Base-by-base conservation (phyloP, 2,329 filamentous ascomycete species). In the Fusarium proliferatum region DNA sequence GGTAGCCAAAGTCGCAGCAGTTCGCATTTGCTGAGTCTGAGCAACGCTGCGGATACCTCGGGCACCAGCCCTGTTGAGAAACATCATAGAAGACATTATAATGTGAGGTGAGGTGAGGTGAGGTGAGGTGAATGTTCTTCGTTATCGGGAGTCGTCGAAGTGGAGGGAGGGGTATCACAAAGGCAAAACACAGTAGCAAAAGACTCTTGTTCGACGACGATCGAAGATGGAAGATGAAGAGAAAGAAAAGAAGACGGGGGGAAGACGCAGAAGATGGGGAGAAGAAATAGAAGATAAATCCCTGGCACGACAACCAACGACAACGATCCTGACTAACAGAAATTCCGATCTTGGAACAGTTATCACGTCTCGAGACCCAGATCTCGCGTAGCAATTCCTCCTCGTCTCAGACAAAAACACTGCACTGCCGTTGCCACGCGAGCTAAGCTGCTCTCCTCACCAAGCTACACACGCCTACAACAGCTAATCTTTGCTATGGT, bases 1-100 rank as follows among this genome's bases (percentile, higher is more conserved):
- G 69, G 90, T 88, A 56, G 95, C 95, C 73, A 97, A 87, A 12
- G 91, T 92, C 64, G 91, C 84, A 67, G 81, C 76, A 57, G 79
- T 78, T 72, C 79, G 79, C 65, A 76, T 74, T 77, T 82, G 74
- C 77, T 82, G 74, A 51, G 72, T 70, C 64, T 75, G 69, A 61
- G 73, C 67, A 49, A 79, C 79, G 55, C 71, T 77, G 64, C 81
- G 79, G 59, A 82, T 76, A 71, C 78, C 69, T 64, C 75, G 77
- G 68, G 76, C 73, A 51, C 81, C 79, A 38, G 81, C 80, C 69
- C 80, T 76, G 76, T 76, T 79, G 62, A 83, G 76, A 57, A 81
- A 68, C 60, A 79, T 76, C 60, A 79, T 75, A 64, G 81, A 80
- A 75, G 81, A 79, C 82, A 84, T 84, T 62, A 41, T 72, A 45